These are phyloP conservation scores for Cladophialophora psammophila DNA, from an alignment of 2,329 filamentous ascomycete genomes.

Conservation along the genomic window DNA sequence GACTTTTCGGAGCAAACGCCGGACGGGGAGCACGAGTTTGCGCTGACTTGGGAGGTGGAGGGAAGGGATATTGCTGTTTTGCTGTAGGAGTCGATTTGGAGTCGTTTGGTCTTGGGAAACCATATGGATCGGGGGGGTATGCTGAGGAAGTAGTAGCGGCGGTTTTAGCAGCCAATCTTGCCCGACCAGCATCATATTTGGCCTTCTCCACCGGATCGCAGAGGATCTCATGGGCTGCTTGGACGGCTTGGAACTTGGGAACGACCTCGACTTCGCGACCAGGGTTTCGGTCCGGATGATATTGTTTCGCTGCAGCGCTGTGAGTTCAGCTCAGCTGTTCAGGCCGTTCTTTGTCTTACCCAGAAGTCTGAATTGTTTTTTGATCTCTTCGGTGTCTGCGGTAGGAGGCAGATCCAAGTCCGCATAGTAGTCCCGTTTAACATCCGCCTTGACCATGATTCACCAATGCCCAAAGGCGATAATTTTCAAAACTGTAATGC, in stretches of 20 bases:
- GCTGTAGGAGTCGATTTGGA: conserved; percentile 25
- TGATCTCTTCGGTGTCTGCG: conserved; percentile 77
- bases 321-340: conserved; percentile 32
- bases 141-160: conserved; percentile 23
- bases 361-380: conserved; percentile 85
- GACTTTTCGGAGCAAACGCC: conserved; percentile 25
- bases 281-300: conserved; percentile 88
- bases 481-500: conserved; percentile 22
- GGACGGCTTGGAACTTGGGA: conserved; percentile 83
- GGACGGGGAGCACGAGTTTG: conserved; percentile 17
- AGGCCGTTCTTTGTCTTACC: conserved; percentile 57
- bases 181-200: conserved; percentile 69
- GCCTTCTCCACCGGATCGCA: conserved; percentile 64
- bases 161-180: conserved; percentile 34
- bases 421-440: conserved; percentile 80
- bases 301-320: conserved; percentile 71
- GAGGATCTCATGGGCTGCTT: conserved; percentile 82
- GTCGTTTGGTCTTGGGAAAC: conserved; percentile 29
- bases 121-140: conserved; percentile 31
- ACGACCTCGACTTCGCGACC: conserved; percentile 81
- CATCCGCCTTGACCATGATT: conserved; percentile 72
- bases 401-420: conserved; percentile 75
- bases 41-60: conserved; percentile 35
- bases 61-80: conserved; percentile 31
- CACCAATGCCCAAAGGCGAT: not conserved